A percentile compares a stretch with the other conserved stretches of the same genome.
These are phyloP conservation scores for Hura crepitans DNA, from an alignment of 441 rosid genomes.

Conservation along the genomic window DNA sequence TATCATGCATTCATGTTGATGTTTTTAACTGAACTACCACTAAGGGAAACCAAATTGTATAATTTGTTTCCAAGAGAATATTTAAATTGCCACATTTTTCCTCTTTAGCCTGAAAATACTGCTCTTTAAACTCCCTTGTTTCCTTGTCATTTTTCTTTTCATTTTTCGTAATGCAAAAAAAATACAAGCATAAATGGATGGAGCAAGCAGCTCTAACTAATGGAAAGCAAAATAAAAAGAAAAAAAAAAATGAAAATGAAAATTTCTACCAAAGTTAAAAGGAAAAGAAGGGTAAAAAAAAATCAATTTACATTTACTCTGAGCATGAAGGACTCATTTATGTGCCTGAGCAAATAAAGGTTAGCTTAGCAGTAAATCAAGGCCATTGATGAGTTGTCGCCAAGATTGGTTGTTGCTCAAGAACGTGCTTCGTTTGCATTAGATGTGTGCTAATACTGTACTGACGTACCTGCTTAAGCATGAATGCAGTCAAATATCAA, in stretches of 20 bases:
- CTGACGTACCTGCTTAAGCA: conserved; percentile 53
- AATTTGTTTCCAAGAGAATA: too few species aligned
- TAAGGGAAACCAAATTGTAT: too few species aligned
- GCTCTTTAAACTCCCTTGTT: conserved; percentile 4
- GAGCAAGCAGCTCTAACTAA: conserved; percentile 24
- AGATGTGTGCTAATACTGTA: conserved; percentile 65
- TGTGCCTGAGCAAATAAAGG: conserved; percentile 21
- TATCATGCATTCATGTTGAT: too few species aligned
- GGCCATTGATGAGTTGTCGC: conserved; percentile 24
- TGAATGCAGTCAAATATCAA: conserved; percentile 6
- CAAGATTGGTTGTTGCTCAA: conserved; percentile 30
- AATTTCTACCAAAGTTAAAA: conserved; percentile 7
- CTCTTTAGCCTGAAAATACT: background rate
- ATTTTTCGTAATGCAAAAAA: conserved; percentile 26
- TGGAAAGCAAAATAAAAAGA: background rate
- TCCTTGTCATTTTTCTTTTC: conserved; percentile 23
- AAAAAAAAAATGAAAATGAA: conserved; percentile 2
- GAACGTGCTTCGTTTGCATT: conserved; percentile 48
- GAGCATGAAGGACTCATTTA: conserved; percentile 21
- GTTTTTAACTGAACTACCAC: too few species aligned
- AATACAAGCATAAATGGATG: conserved; percentile 13
- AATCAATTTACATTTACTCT: conserved; percentile 35
- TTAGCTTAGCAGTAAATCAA: conserved; percentile 28
- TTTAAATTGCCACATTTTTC: too few species aligned
- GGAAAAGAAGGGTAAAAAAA: background rate